Evolutionary conservation across 805 yeast genomes (phyloP), one percentile per base, ranked within the genome.

Genomic region (Candida ulmi): DNA sequence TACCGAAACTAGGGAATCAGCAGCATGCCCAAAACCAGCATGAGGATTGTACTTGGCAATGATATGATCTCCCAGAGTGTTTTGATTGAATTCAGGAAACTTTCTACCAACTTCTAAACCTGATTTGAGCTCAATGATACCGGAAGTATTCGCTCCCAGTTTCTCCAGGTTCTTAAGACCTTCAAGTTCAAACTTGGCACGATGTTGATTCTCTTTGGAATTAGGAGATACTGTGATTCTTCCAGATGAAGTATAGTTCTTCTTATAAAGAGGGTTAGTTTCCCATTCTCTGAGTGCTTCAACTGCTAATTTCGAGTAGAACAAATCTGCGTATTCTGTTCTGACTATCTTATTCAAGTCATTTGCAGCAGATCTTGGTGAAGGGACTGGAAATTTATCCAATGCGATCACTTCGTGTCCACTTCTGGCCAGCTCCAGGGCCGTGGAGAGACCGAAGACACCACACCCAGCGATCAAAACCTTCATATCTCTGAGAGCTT

Each of bases 281-380:
- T 54, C 54, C 73, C 75, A 71, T 39, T 52, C 40, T 9, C 52
- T 39, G 31, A 69, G 49, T 2, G 78, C 76, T 46, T 74, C 78
- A 4, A 70, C 57, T 4, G 73, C 59, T 47, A 74, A 43, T 34
- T 57, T 55, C 5, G 75, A 54, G 41, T 72, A 72, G n/a, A 60
- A 50, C 24, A 55, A 31, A 39, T 71, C 74, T 5, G 64, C 52
- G 44, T 74, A 73, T 45, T 72, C 78, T 0, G 71, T 59, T 36
- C 78, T 56, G 13, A 74, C 62, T 35, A 74, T 72, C 48, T 74
- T 72, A 47, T 73, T 73, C 38, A 60, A 60, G 44, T 74, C 80
- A 39, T 61, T 64, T 9, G 76, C 68, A 23, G 78, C 76, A 3
- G 76, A 66, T 53, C 61, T 55, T 2, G 66, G 65, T 2, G 74